Base-by-base conservation (phyloP, 139 green algal genomes). In the Chlorella sp. region DNA sequence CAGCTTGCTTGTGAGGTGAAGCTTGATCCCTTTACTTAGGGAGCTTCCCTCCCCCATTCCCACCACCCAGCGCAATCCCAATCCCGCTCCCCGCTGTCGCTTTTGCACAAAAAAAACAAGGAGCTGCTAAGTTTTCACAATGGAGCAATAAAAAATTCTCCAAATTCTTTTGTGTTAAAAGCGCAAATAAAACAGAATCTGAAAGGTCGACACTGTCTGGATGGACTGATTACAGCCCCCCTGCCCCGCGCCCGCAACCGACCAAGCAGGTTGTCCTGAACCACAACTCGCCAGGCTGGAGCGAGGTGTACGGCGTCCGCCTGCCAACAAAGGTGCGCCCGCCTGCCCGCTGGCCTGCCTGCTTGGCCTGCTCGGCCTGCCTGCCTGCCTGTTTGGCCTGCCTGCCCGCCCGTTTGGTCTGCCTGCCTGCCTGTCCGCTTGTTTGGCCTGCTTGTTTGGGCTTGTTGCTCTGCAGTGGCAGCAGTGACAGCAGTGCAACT, bases 241-340 rank as follows among this genome's bases (percentile, higher is more conserved):
- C n/a, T n/a, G n/a, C n/a, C n/a, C 60, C 60, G 60, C 60, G 15
- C 15, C 15, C 60, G 60, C 60, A 14, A 18, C 60, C 60, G 60
- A 2, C 18, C 32, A 42, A 37, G 85, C 85, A 89, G 85, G 93
- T 95, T 37, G 94, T 97, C 64, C 93, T 96, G 21, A 93, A 91
- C 57, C 69, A 93, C 77, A 34, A 93, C 73, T 69, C 80, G 0
- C 91, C 93, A 0, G 94, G 91, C 39, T 94, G 87, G 91, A 86
- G 48, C 57, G 73, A 86, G 66, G 34, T 96, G 0, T 88, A 92
- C 18, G 95, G 96, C 34, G 81, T 97, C 60, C 53, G 21, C 14
- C 76, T 98, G n/a, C 95, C 96, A 1, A 96, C 94, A 34, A 97
- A 97, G 94, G 95, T 60, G 76, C 0, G 14, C 21, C 71, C 39